phyloP scores from a whole-genome alignment of 2,329 filamentous ascomycete species.

The Claviceps sp. region DNA sequence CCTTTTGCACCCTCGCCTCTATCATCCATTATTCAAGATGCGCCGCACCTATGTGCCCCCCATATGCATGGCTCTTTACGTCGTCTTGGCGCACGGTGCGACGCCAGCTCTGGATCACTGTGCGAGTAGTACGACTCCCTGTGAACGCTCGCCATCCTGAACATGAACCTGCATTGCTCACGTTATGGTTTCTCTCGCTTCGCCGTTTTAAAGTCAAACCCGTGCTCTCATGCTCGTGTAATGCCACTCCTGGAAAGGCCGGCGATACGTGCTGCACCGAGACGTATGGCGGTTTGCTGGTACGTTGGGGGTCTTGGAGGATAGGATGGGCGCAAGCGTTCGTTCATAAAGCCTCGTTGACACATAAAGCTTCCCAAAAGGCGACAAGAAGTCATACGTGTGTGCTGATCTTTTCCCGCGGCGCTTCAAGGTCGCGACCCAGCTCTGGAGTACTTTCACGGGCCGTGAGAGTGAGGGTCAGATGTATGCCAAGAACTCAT shows the following conservation, averaged over 20 bases:
- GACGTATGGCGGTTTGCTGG: slow-evolving; percentile 48
- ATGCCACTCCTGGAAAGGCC: slow-evolving; percentile 29
- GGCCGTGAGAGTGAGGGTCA: slow-evolving; percentile 44
- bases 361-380: too few relatives aligned
- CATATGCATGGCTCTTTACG: neutral
- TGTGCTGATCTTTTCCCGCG: neutral
- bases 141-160: too few relatives aligned
- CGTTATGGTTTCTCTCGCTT: too few relatives aligned
- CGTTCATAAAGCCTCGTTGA: too few relatives aligned
- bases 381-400: neutral
- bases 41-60: neutral
- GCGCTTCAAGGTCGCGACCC: slow-evolving; percentile 36
- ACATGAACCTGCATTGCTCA: too few relatives aligned
- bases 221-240: slow-evolving; percentile 33
- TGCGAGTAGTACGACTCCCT: slow-evolving; percentile 24
- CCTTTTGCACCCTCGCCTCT: neutral
- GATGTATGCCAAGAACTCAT: slow-evolving; percentile 40
- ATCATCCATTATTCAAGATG: neutral
- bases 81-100: slow-evolving; percentile 15
- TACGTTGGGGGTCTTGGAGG: slow-evolving; percentile 10
- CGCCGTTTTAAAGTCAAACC: slow-evolving; percentile 7
- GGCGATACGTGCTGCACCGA: slow-evolving; percentile 49
- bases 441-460: slow-evolving; percentile 53
- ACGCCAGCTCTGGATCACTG: slow-evolving; percentile 44
- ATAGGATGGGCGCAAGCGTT: neutral